A percentile compares a stretch with the other conserved stretches of the same genome.
phyloP scores from a whole-genome alignment of 441 rosid genomes.

The Jatropha multifida region DNA sequence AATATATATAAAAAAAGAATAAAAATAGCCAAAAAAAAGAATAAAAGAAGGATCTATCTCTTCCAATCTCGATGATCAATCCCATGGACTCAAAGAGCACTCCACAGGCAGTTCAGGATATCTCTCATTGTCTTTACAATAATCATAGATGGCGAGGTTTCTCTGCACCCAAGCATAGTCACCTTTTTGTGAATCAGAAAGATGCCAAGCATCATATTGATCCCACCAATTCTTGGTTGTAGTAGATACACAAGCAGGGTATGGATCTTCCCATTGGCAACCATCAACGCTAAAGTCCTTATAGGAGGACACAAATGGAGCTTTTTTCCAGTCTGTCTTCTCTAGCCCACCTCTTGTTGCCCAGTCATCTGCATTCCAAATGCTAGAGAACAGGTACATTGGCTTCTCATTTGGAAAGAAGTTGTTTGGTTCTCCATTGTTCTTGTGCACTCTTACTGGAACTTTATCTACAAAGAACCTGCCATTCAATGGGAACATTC shows the following conservation, averaged over 20 bases:
- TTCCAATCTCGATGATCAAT: conserved; percentile 25
- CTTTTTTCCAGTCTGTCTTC: conserved; percentile 85
- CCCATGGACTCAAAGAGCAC: conserved; percentile 90
- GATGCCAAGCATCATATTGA: conserved; percentile 79
- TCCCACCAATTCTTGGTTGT: conserved; percentile 95
- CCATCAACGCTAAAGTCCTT: conserved; percentile 77
- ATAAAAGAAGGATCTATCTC: neutral
- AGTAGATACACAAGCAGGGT: conserved; percentile 80
- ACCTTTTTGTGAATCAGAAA: conserved; percentile 66
- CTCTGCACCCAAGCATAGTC: conserved; percentile 90
- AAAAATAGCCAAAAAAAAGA: neutral
- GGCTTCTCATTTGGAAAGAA: conserved; percentile 95
- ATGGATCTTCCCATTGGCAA: conserved; percentile 92
- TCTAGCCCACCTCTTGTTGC: conserved; percentile 92
- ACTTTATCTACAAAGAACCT: conserved; percentile 80
- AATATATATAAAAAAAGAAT: neutral
- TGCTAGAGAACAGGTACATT: conserved; percentile 89
- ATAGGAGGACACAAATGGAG: conserved; percentile 88
- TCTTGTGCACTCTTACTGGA: conserved; percentile 71
- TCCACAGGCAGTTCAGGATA: conserved; percentile 60
- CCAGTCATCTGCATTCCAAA: conserved; percentile 97
- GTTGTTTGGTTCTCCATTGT: conserved; percentile 66
- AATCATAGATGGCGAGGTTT: conserved; percentile 87
- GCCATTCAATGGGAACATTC: conserved; percentile 2
- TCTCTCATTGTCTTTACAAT: conserved; percentile 65